Percentiles rank a stretch among this genome's conserved stretches.
These are phyloP conservation scores for Didymella pinodella DNA, from an alignment of 2,329 filamentous ascomycete species.

Conservation along the genomic window DNA sequence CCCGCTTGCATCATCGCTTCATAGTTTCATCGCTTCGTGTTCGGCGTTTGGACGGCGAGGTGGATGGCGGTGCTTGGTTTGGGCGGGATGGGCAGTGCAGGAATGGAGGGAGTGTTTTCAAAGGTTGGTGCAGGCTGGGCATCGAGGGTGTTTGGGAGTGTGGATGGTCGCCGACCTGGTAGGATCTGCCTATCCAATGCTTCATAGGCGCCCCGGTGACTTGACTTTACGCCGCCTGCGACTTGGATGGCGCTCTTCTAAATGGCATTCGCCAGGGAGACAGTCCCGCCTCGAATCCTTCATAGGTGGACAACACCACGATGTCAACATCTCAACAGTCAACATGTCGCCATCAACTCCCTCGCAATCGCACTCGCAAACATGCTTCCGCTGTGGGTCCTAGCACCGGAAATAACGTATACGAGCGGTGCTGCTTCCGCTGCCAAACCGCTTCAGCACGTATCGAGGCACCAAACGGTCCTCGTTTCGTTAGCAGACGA, in stretches of 20 bases:
- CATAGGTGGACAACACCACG: not conserved
- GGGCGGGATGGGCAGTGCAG: no score
- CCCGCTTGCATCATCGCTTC: conserved; percentile 5
- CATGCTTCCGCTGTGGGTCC: conserved; percentile 16
- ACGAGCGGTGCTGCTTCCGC: conserved; percentile 8
- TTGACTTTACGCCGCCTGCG: no score
- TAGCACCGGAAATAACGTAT: conserved; percentile 11
- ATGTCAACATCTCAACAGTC: not conserved
- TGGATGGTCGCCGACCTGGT: no score
- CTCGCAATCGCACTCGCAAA: not conserved
- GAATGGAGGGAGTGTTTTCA: no score
- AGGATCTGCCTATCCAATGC: no score
- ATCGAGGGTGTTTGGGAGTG: no score
- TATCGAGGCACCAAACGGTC: conserved; percentile 10
- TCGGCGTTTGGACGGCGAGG: not conserved
- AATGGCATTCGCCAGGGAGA: not conserved
- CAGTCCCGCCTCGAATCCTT: no score
- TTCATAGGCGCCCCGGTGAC: no score
- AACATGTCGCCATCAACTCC: not conserved
- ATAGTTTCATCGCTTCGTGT: not conserved
- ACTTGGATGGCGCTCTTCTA: no score
- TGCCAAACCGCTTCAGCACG: conserved; percentile 4
- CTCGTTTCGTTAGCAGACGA: conserved; percentile 9
- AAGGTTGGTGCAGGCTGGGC: no score
- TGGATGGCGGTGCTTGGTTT: no score